Conservation (phyloP, 352 stramenopile genomes). For the Vaucheria bursata region DNA sequence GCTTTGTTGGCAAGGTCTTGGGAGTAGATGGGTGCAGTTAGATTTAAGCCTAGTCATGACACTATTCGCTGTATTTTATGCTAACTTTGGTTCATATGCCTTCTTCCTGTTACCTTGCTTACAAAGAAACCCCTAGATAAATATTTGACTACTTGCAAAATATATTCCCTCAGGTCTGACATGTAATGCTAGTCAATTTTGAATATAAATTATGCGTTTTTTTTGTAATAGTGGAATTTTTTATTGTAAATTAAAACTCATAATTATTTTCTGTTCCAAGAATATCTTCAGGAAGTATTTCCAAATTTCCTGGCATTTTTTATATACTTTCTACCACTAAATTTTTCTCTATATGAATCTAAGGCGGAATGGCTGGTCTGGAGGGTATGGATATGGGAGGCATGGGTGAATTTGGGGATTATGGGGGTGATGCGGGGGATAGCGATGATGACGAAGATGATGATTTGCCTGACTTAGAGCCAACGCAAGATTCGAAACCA, state of each 20-base stretch:
- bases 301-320: not conserved
- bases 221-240: not conserved
- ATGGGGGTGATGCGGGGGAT: conserved; percentile 11
- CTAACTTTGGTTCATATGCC: no score
- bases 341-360: not conserved
- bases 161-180: not conserved
- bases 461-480: conserved; percentile 7
- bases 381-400: conserved; percentile 43
- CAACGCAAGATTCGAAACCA: no score
- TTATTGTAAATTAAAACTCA: not conserved
- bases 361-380: not conserved
- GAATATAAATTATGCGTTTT: not conserved
- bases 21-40: no score
- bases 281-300: not conserved
- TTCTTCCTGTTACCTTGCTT: no score
- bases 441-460: conserved; percentile 31
- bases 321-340: not conserved
- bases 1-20: no score
- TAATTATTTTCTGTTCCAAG: not conserved
- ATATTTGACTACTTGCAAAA: no score
- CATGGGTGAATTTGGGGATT: conserved; percentile 16
- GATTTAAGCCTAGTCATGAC: no score
- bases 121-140: no score
- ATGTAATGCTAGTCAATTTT: not conserved
- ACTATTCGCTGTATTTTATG: no score